Base-by-base conservation (phyloP, 345 rosid species). In the Hibiscus syriacus region DNA sequence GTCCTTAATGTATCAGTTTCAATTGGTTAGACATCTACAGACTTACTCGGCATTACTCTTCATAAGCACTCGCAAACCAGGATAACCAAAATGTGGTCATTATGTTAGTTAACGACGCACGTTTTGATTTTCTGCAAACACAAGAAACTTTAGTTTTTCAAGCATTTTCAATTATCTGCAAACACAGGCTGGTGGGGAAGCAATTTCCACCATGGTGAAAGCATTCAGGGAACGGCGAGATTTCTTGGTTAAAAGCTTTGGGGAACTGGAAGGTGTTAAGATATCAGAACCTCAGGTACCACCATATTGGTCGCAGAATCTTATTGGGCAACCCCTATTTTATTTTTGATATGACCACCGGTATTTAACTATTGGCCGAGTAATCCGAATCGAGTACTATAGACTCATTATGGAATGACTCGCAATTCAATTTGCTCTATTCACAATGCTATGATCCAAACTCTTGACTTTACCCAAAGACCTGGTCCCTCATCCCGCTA, bases 101-200 rank as follows among this genome's bases (percentile, higher is more conserved):
- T 17, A 32, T 58, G 45, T 34, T 59, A n/a, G n/a, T n/a, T n/a
- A 19, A 34, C 34, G 26, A 36, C 64, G 19, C 14, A 2, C 10
- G n/a, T 59, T 59, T 59, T 34, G n/a, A 19, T 23, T 34, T 11
- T 32, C 1, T 9, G 9, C n/a, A 34, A 34, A 34, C 64, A 59
- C 45, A 59, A 34, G 8, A 8, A 59, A 59, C 17, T 34, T 19
- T 39, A 59, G 16, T 34, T 59, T 27, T 34, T 20, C 64, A 59
- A 34, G 26, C 43, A 57, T n/a, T n/a, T n/a, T n/a, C n/a, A n/a
- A n/a, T n/a, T n/a, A n/a, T n/a, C n/a, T n/a, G n/a, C n/a, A n/a
- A n/a, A n/a, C n/a, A n/a, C n/a, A n/a, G n/a, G 96, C 93, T 5
- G 99, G 99, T n/a, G 96, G 99, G 11, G 90, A 94, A 80, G 86